These are phyloP conservation scores for Globisporangium echinulatum DNA, from an alignment of 352 stramenopile genomes.

Conservation along the genomic window DNA sequence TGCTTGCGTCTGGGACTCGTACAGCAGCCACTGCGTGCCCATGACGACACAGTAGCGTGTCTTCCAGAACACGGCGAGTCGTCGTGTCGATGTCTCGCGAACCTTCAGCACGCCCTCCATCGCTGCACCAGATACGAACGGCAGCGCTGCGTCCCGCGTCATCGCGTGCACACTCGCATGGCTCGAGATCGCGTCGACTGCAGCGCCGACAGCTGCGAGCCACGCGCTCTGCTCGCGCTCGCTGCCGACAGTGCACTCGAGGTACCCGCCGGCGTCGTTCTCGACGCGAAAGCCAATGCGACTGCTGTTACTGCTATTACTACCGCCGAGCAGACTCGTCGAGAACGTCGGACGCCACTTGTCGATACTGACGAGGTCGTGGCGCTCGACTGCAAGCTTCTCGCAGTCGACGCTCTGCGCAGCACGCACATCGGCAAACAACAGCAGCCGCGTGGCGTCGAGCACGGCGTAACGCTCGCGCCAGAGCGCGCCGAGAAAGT, in stretches of 20 bases:
- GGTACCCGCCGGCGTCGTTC: conserved; percentile 48
- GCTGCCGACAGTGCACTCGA: conserved; percentile 39
- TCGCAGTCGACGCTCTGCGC: conserved; percentile 19
- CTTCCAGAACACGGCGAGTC: conserved; percentile 49
- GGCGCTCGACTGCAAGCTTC: conserved; percentile 31
- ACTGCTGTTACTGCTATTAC: conserved; percentile 4
- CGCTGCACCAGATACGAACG: conserved; percentile 43
- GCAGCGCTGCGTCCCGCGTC: conserved; percentile 39
- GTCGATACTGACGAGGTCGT: conserved; percentile 41
- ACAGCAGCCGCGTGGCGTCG: conserved; percentile 22
- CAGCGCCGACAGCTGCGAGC: conserved; percentile 20
- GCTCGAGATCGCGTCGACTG: conserved; percentile 17
- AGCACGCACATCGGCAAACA: conserved; percentile 29
- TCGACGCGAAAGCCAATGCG: conserved; percentile 47
- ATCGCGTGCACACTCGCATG: conserved; percentile 6
- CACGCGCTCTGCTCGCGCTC: conserved; percentile 34
- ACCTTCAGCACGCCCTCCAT: conserved; percentile 75
- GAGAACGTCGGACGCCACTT: conserved; percentile 45
- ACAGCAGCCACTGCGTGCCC: conserved; percentile 63
- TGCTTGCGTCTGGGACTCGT: conserved; percentile 55
- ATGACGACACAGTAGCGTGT: conserved; percentile 66
- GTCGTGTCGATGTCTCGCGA: conserved; percentile 17
- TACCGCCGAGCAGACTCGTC: conserved; percentile 4
- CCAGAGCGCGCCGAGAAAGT: conserved; percentile 48
- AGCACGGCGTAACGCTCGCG: conserved; percentile 40